Conservation (phyloP, 768 basidiomycete genomes). For the Trametes villosa region DNA sequence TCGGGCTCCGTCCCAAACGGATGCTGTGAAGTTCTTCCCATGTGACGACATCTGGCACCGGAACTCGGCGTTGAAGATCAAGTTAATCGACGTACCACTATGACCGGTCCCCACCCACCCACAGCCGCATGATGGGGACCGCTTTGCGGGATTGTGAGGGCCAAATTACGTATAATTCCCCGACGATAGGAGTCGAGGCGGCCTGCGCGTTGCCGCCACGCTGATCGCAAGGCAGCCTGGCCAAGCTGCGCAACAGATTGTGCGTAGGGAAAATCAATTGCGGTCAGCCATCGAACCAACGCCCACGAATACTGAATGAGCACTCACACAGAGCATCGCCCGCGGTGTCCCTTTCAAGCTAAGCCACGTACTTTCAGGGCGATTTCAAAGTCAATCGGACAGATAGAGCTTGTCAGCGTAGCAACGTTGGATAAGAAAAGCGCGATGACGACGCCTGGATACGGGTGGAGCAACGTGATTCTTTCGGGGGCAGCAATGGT, state of each 20-base stretch:
- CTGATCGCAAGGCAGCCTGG: too few relatives aligned
- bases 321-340: background rate
- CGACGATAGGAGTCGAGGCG: background rate
- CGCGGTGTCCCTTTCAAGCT: background rate
- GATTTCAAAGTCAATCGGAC: background rate
- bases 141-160: background rate
- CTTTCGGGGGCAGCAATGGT: background rate
- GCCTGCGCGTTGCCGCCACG: too few relatives aligned
- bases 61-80: constrained; percentile 3
- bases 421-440: background rate
- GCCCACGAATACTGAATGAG: background rate
- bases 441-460: background rate
- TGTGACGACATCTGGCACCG: constrained; percentile 16
- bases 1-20: constrained; percentile 16
- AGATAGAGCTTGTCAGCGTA: background rate
- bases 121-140: background rate
- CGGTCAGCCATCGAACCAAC: too few relatives aligned
- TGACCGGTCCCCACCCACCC: background rate
- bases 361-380: background rate
- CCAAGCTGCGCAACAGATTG: too few relatives aligned
- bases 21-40: background rate
- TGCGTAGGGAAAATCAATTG: too few relatives aligned
- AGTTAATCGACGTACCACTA: constrained; percentile 1
- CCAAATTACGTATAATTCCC: background rate
- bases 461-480: background rate